These are phyloP conservation scores for Diaporthe vexans DNA, from an alignment of 2,329 filamentous ascomycete species.

Conservation along the genomic window DNA sequence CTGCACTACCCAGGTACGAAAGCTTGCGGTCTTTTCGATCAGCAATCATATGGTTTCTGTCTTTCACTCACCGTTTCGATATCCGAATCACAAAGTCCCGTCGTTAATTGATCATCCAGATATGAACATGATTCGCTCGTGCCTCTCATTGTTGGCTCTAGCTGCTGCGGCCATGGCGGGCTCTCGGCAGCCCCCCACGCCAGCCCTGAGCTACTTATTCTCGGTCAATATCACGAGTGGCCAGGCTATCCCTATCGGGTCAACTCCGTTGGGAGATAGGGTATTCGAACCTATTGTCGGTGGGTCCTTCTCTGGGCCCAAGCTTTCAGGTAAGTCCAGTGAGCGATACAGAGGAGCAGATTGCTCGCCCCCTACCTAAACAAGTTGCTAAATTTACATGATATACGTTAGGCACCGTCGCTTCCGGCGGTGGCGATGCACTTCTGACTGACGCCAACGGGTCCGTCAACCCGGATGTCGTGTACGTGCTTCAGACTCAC, in stretches of 20 bases:
- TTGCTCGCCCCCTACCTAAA: neutral
- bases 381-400: neutral
- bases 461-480: slow-evolving; percentile 55
- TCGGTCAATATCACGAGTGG: slow-evolving; percentile 47
- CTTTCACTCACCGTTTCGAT: neutral
- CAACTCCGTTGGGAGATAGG: slow-evolving; percentile 45
- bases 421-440: slow-evolving; percentile 53
- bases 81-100: too few relatives aligned
- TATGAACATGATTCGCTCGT: neutral
- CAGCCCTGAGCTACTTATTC: slow-evolving; percentile 45
- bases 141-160: slow-evolving; percentile 9
- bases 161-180: slow-evolving; percentile 23
- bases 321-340: slow-evolving; percentile 46
- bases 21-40: neutral
- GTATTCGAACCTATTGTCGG: slow-evolving; percentile 53
- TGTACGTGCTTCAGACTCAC: slow-evolving; percentile 55
- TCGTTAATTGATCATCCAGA: neutral
- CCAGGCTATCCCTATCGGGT: slow-evolving; percentile 44
- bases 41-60: neutral
- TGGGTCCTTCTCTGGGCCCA: slow-evolving; percentile 54
- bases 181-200: neutral
- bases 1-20: neutral
- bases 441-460: slow-evolving; percentile 53
- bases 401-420: slow-evolving; percentile 46
- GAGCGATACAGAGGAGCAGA: neutral